Conservation (phyloP, 176 grass and related monocot species). For the Guadua angustifolia region DNA sequence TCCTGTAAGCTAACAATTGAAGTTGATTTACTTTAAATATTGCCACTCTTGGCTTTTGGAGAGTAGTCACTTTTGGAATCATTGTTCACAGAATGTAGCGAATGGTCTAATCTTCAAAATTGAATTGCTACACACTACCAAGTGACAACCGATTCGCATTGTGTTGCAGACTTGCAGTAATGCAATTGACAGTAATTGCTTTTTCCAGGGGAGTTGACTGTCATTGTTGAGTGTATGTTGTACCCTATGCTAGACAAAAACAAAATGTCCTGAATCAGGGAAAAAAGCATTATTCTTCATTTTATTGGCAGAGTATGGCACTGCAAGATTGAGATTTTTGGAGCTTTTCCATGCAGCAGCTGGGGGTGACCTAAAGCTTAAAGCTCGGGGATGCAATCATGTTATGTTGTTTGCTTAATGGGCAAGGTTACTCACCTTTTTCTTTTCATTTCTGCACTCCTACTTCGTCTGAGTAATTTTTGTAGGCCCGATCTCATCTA, state of each 20-base stretch:
- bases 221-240: not conserved
- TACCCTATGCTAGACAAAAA: not conserved
- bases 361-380: conserved; percentile 3
- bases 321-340: not conserved
- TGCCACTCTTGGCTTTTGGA: not conserved
- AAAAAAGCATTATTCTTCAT: not conserved
- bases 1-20: not conserved
- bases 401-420: conserved; percentile 34
- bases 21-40: conserved; percentile 3
- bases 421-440: conserved; percentile 41
- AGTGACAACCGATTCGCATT: not conserved
- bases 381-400: conserved; percentile 20
- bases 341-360: conserved; percentile 18
- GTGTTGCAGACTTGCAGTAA: not conserved
- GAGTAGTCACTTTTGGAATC: not conserved
- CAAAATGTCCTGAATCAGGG: not conserved
- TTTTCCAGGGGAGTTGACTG: not conserved
- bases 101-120: not conserved
- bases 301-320: not conserved
- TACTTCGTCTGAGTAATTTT: not conserved
- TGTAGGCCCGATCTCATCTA: not conserved
- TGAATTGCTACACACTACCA: not conserved
- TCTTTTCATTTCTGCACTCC: not conserved
- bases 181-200: not conserved
- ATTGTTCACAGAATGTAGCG: not conserved